Evolutionary conservation across 2,329 filamentous ascomycete species (phyloP), one percentile per base, ranked within the genome.

Genomic region (Aspergillus spinulosporus): DNA sequence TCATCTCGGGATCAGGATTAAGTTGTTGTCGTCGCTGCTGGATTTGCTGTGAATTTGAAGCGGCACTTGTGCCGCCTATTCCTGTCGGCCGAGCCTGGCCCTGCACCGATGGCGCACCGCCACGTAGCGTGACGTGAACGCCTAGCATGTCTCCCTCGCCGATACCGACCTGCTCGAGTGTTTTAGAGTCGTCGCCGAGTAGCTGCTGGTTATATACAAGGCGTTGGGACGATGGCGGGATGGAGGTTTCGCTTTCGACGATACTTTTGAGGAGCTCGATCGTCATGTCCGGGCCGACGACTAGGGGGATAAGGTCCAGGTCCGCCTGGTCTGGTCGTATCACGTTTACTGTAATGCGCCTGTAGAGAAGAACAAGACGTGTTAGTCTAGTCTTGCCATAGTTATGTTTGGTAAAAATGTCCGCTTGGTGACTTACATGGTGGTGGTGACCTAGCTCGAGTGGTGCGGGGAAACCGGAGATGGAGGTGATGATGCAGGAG

Each of bases 131-230:
- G 63, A 96, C 88, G 70, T 96, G 89, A 64, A 97, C 83, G 31
- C 89, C 91, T 62, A 99, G 79, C 89, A 99, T 92, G 69, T 97
- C 94, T 54, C 91, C 91, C 75, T 97, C 90, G 48, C 81, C 84
- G 66, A 99, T 88, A 42, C 88, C 84, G 32, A 92, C 83, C 66
- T 93, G 83, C 64, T 92, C 85, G 69, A 99, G 83, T 2, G 92
- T 96, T 73, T 92, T 88, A 56, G 82, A 76, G 66, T 92, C 88
- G 74, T 92, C 87, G 63, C 80, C 82, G 54, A 99, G 85, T 42
- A 92, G 84, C 62, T 85, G 84, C 62, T 93, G 94, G 72, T 97
- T 95, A 77, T 93, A 89, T 76, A 94, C 95, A 70, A 97, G 87
- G 69, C 91, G 87, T 73, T 97, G 92, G 46, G 88, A 82, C 44